A percentile compares a stretch with the other conserved stretches of the same genome.
Conservation (phyloP, 192 early-diverging fungal genomes). For the Backusella parvicylindrica region DNA sequence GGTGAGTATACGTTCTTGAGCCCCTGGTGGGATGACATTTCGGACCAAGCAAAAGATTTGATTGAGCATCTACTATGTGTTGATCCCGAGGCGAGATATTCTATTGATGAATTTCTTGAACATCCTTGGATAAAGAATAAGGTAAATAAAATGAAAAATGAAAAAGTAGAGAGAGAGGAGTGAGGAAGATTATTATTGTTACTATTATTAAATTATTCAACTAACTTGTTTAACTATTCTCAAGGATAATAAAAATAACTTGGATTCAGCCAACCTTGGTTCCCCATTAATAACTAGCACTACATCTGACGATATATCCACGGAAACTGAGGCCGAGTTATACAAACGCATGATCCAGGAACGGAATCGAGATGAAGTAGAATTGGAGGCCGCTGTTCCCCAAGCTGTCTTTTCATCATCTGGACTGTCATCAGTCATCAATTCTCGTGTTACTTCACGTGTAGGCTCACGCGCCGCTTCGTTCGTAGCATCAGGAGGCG, state of each 20-base stretch:
- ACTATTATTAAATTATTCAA: not conserved
- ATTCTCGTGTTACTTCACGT: conserved; percentile 10
- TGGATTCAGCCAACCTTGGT: not conserved
- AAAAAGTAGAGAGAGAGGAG: not conserved
- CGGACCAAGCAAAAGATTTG: conserved; percentile 68
- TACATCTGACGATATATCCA: not conserved
- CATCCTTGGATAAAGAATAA: conserved; percentile 67
- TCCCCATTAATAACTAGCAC: not conserved
- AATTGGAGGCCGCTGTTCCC: conserved; percentile 1
- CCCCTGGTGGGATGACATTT: conserved; percentile 92
- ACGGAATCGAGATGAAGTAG: conserved; percentile 1
- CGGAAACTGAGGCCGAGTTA: not conserved
- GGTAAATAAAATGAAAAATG: not conserved
- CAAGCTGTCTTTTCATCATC: not conserved
- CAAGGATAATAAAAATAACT: not conserved
- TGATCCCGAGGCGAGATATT: conserved; percentile 67
- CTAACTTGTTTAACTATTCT: not conserved
- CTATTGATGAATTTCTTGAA: conserved; percentile 76
- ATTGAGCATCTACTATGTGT: conserved; percentile 65
- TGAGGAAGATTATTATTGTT: not conserved
- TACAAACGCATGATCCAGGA: conserved; percentile 17
- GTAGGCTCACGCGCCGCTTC: not conserved
- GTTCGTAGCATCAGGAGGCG: not conserved
- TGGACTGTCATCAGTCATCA: not conserved
- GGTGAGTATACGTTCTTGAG: conserved; percentile 84